phyloP scores from a whole-genome alignment of 345 rosid genomes.

The Diplotaxis tenuifolia region DNA sequence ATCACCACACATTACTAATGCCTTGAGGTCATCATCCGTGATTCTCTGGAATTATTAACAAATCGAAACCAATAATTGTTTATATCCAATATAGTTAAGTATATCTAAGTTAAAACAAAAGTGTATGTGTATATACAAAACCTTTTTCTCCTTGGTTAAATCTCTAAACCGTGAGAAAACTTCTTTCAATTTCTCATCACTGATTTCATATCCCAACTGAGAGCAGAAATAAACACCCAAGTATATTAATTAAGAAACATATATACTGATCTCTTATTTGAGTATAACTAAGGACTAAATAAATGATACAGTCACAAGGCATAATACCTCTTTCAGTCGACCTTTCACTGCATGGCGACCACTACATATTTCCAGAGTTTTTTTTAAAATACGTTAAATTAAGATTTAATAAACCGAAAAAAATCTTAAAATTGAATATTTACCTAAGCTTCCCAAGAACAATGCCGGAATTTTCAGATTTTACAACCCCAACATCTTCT shows the following conservation, averaged over 20 bases:
- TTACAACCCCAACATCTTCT: constrained; percentile 73
- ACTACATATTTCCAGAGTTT: constrained; percentile 35
- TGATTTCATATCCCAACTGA: constrained; percentile 84
- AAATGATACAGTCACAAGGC: background rate
- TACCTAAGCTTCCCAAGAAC: constrained; percentile 91
- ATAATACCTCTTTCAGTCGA: constrained; percentile 51
- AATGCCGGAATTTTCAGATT: constrained; percentile 64
- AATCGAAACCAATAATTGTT: background rate
- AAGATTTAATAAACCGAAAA: background rate
- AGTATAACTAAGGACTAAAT: background rate
- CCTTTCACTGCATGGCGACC: constrained; percentile 88
- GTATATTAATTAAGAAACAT: background rate
- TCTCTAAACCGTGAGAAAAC: constrained; percentile 77
- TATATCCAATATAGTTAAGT: background rate
- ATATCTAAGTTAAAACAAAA: background rate
- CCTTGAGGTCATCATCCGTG: constrained; percentile 24
- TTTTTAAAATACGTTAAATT: background rate
- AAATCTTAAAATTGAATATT: background rate
- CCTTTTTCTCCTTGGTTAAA: constrained; percentile 84
- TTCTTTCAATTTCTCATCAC: constrained; percentile 57
- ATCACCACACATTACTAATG: constrained; percentile 1
- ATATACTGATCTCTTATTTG: background rate
- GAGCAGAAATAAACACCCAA: background rate
- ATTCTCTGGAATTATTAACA: constrained; percentile 16
- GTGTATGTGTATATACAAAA: constrained; percentile 1